phyloP scores from a whole-genome alignment of 2,329 filamentous ascomycete genomes.

The Aciculosporium take region DNA sequence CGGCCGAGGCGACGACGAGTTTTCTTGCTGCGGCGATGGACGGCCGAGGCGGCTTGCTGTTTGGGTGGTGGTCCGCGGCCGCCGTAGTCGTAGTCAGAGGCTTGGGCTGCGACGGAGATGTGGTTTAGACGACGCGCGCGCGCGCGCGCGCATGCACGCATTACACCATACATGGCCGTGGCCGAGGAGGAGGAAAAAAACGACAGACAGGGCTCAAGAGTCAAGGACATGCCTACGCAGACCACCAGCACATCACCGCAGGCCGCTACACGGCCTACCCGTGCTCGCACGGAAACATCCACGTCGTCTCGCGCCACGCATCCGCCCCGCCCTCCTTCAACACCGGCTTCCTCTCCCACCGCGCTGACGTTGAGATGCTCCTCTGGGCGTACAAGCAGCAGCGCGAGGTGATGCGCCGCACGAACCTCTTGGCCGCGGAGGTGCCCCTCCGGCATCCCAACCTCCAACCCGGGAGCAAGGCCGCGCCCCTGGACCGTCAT shows the following conservation, averaged over 20 bases:
- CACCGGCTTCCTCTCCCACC: conserved; percentile 32
- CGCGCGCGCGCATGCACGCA: no score
- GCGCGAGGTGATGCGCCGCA: conserved; percentile 44
- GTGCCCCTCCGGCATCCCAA: conserved; percentile 24
- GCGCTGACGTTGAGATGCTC: conserved; percentile 40
- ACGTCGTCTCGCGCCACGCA: conserved; percentile 34
- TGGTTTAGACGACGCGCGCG: no score
- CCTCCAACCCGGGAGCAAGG: conserved; percentile 27
- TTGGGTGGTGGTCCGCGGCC: no score
- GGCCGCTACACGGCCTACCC: conserved; percentile 44
- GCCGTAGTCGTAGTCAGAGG: no score
- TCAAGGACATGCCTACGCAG: no score
- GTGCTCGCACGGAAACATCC: conserved; percentile 44
- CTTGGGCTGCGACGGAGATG: no score
- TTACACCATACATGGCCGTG: not conserved
- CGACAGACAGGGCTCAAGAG: no score
- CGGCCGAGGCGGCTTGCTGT: no score
- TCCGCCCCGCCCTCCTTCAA: conserved; percentile 38
- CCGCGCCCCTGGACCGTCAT: conserved; percentile 16
- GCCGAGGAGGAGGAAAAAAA: no score
- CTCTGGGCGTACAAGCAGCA: conserved; percentile 51
- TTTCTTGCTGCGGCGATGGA: conserved; percentile 15
- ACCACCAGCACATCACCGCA: conserved; percentile 34
- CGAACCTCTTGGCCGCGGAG: conserved; percentile 35
- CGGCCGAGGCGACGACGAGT: conserved; percentile 23